Percentiles rank a stretch among this genome's conserved stretches.
Conservation (phyloP, 768 basidiomycete species). For the Auriscalpium vulgare region DNA sequence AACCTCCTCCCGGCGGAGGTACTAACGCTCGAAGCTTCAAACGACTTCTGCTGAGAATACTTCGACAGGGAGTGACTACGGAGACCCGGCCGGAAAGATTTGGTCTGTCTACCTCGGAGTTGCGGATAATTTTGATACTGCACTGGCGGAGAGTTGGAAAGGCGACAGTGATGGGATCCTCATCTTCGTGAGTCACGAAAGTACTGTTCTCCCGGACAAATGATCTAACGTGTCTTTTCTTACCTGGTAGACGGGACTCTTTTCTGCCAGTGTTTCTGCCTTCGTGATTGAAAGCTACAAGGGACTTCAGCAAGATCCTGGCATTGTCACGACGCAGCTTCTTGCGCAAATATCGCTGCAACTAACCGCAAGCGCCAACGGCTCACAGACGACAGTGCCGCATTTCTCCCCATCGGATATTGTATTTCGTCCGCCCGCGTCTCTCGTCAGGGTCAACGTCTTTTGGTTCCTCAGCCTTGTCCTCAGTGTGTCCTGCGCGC, state of each 20-base stretch:
- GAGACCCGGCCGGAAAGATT: background rate
- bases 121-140: background rate
- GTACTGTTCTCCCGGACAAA: too few relatives aligned
- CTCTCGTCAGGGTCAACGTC: slow-evolving; percentile 4
- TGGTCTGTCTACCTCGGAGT: background rate
- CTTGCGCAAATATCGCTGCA: background rate
- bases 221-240: too few relatives aligned
- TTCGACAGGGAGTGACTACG: background rate
- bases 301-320: background rate
- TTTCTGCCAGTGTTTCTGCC: background rate
- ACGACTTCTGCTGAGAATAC: too few relatives aligned
- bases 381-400: background rate
- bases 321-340: background rate
- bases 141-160: background rate
- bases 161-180: background rate
- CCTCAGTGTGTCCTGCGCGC: slow-evolving; percentile 7
- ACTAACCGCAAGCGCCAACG: background rate
- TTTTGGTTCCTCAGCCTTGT: slow-evolving; percentile 12
- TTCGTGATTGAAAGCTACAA: slow-evolving; percentile 1
- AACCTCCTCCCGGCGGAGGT: too few relatives aligned
- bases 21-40: too few relatives aligned
- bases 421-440: background rate
- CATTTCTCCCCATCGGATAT: background rate
- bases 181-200: background rate
- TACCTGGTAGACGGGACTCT: background rate